Percentiles rank a stretch among this genome's conserved stretches.
phyloP scores from a whole-genome alignment of 2,329 filamentous ascomycete species.

The Ophiostoma sp. region DNA sequence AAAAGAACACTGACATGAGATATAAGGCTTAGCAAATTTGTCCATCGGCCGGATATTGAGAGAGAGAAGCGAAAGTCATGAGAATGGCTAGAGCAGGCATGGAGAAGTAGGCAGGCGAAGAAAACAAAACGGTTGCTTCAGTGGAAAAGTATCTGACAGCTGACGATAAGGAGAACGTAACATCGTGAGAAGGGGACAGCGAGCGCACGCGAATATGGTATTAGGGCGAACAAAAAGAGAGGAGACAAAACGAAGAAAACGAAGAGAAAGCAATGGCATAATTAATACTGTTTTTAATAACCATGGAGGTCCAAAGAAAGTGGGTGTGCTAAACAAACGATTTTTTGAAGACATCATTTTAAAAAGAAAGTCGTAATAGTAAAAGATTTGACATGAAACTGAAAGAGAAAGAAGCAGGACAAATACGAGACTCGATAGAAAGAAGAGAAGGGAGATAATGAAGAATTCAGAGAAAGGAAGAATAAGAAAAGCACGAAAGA shows the following conservation, averaged over 20 bases:
- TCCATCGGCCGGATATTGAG: neutral
- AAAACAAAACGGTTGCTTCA: neutral
- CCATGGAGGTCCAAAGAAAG: neutral
- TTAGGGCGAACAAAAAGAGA: neutral
- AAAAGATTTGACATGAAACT: neutral
- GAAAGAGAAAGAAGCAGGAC: neutral
- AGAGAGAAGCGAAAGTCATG: neutral
- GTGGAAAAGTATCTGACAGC: neutral
- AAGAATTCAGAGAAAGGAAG: neutral
- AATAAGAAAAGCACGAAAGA: neutral
- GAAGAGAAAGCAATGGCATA: neutral
- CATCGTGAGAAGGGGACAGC: neutral
- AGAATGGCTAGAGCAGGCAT: neutral
- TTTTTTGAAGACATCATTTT: conserved; percentile 14
- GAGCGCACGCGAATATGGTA: neutral
- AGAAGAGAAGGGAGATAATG: neutral
- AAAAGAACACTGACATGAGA: neutral
- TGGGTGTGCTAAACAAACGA: neutral
- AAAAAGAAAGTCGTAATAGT: neutral
- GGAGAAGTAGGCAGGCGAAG: neutral
- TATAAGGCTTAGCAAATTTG: neutral
- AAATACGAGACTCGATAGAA: neutral
- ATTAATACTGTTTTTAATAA: neutral
- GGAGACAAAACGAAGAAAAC: neutral
- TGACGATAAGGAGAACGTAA: neutral